These are phyloP conservation scores for Neoboletus subvelutipes DNA, from an alignment of 768 basidiomycete species.

Conservation along the genomic window DNA sequence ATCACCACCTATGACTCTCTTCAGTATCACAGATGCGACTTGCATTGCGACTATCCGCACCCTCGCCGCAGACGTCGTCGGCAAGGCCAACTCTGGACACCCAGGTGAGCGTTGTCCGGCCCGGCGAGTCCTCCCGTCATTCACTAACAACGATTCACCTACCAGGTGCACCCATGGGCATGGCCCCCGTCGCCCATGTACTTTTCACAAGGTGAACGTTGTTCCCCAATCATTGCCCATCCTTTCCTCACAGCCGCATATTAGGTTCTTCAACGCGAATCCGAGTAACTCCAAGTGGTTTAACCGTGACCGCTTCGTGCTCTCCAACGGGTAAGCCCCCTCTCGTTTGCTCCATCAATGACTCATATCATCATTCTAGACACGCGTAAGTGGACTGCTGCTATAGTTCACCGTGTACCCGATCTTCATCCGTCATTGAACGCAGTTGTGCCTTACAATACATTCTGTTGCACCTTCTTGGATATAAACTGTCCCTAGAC, in stretches of 20 bases:
- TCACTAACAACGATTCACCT: conserved; percentile 4
- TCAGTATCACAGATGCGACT: conserved; percentile 48
- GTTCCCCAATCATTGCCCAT: background rate
- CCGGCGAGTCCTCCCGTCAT: background rate
- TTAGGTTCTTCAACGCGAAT: conserved; percentile 84
- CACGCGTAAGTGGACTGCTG: conserved; percentile 59
- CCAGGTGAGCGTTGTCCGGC: conserved; percentile 48
- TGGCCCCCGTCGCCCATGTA: conserved; percentile 82
- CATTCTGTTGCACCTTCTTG: conserved; percentile 85
- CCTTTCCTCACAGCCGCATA: background rate
- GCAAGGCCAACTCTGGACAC: conserved; percentile 91
- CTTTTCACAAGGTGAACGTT: conserved; percentile 65
- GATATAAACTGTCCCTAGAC: conserved; percentile 89
- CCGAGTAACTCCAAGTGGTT: conserved; percentile 90
- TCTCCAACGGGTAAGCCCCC: conserved; percentile 81
- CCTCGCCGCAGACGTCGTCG: conserved; percentile 74
- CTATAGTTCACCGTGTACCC: background rate
- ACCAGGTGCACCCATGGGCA: conserved; percentile 88
- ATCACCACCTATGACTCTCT: conserved; percentile 38
- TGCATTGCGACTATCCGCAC: conserved; percentile 74
- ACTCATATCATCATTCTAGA: conserved; percentile 36
- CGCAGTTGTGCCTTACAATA: conserved; percentile 90
- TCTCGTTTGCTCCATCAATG: background rate
- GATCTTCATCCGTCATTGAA: conserved; percentile 7
- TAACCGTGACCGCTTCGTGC: conserved; percentile 95